These are phyloP conservation scores for Cystofilobasidium capitatum DNA, from an alignment of 768 basidiomycete species.

Conservation along the genomic window DNA sequence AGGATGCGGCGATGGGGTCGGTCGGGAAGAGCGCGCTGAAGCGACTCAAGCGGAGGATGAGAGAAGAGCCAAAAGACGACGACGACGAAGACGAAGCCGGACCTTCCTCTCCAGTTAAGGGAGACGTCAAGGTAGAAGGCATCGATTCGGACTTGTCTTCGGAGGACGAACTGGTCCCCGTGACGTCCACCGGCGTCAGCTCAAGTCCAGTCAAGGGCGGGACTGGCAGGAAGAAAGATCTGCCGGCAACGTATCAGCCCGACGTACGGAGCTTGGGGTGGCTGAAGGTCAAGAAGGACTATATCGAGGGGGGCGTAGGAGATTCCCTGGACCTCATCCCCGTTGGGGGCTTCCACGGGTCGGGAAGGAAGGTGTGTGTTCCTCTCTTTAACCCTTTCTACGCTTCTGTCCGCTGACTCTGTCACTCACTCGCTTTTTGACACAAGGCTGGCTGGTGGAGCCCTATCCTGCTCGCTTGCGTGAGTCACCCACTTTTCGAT, in stretches of 20 bases:
- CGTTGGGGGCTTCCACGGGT: slow-evolving; percentile 72
- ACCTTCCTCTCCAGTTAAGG: slow-evolving; percentile 12
- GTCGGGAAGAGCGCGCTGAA: slow-evolving; percentile 22
- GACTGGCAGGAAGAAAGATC: slow-evolving; percentile 49
- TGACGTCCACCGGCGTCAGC: slow-evolving; percentile 29
- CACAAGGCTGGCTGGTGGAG: slow-evolving; percentile 21
- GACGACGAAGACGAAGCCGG: slow-evolving; percentile 16
- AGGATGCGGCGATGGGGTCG: slow-evolving; percentile 53
- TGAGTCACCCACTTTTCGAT: background rate
- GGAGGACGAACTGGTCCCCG: slow-evolving; percentile 10
- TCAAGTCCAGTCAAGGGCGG: slow-evolving; percentile 22
- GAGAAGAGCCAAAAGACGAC: slow-evolving; percentile 21
- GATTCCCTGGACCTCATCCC: slow-evolving; percentile 51
- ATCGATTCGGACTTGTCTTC: slow-evolving; percentile 25
- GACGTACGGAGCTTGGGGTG: slow-evolving; percentile 79
- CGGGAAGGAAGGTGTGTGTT: too few species aligned
- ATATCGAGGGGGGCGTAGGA: slow-evolving; percentile 60
- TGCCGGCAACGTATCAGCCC: slow-evolving; percentile 78
- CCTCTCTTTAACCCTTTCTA: slow-evolving; percentile 56
- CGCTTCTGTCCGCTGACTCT: background rate
- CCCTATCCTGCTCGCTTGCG: slow-evolving; percentile 22
- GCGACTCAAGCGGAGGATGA: slow-evolving; percentile 13
- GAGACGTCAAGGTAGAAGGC: slow-evolving; percentile 26
- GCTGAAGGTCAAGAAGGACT: slow-evolving; percentile 90
- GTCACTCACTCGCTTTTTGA: slow-evolving; percentile 59